Conservation (phyloP, 768 basidiomycete species). For the Ramaria rubella region DNA sequence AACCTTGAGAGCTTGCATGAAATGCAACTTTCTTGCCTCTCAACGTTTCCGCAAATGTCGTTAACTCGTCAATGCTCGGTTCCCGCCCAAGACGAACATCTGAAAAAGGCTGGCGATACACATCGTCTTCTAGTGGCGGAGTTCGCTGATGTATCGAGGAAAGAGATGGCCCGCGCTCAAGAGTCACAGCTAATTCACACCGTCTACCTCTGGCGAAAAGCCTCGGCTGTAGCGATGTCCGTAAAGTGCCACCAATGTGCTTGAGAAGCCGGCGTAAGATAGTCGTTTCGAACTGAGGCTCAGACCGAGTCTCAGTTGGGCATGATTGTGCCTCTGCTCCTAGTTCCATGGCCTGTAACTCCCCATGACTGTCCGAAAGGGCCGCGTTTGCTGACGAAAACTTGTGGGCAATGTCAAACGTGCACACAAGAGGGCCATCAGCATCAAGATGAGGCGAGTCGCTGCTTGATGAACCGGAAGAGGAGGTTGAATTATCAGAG, state of each 20-base stretch:
- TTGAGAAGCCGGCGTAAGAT: constrained; percentile 55
- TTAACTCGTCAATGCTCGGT: constrained; percentile 73
- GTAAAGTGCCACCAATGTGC: constrained; percentile 46
- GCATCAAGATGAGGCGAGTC: constrained; percentile 20
- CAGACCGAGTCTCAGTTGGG: constrained; percentile 23
- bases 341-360: constrained; percentile 9
- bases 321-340: neutral
- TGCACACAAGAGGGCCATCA: constrained; percentile 43
- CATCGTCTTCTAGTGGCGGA: constrained; percentile 41
- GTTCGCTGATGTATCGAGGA: constrained; percentile 32
- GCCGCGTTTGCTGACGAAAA: constrained; percentile 24
- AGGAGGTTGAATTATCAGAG: constrained; percentile 15
- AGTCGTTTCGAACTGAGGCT: constrained; percentile 41
- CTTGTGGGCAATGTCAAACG: constrained; percentile 52
- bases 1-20: constrained; percentile 79
- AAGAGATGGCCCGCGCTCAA: constrained; percentile 54
- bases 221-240: constrained; percentile 34
- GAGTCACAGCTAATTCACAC: constrained; percentile 58
- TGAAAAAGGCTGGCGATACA: constrained; percentile 37
- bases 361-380: constrained; percentile 2
- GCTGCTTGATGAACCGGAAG: constrained; percentile 20
- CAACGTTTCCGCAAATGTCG: constrained; percentile 72
- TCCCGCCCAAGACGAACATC: constrained; percentile 54
- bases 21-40: constrained; percentile 78
- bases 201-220: constrained; percentile 40